Evolutionary conservation across 805 yeast species (phyloP), one percentile per base, ranked within the genome.

Genomic region (Saccharomycopsis sp.): DNA sequence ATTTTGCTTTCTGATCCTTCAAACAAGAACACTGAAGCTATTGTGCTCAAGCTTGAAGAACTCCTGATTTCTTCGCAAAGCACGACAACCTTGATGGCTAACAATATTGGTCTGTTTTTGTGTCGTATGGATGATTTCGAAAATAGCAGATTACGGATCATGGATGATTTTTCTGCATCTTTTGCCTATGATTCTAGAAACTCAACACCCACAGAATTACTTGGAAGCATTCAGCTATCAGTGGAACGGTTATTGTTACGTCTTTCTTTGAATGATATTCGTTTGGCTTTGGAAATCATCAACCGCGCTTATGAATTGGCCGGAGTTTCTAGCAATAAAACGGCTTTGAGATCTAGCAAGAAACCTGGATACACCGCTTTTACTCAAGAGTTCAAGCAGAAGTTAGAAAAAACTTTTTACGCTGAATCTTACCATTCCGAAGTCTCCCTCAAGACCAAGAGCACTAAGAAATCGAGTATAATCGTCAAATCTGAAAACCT

Each of bases 81-180:
- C 42, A 73, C 80, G 3, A 59, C 71, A 0, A 71, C 89, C 0
- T 55, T 87, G 4, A 75, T 83, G 20, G 79, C 84, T 0, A 72
- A 78, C 48, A 84, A 81, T 45, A 74, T 87, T 39, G 96, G 97
- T 2, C 75, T 92, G 80, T 92, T 83, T 53, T 62, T 92, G 45
- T 75, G 87, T 35, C 69, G 66, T 18, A 87, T 92, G 94, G 71
- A 79, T 49, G 55, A 71, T 4, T 69, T 67, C 38, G 79, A 78
- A n/a, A 69, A 70, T 8, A 69, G 69, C 41, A 67, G 79, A 39
- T 64, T 87, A 38, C 65, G 96, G 41, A 71, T 92, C 21, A 67
- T 92, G 45, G 96, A 92, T 58, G 96, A 92, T 52, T 92, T 89
- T 58, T 81, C 94, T 1, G 62, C 86, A 2, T 75, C 87, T 1